Conservation (phyloP, 192 early-diverging fungal genomes). For the Coemansia sp. region DNA sequence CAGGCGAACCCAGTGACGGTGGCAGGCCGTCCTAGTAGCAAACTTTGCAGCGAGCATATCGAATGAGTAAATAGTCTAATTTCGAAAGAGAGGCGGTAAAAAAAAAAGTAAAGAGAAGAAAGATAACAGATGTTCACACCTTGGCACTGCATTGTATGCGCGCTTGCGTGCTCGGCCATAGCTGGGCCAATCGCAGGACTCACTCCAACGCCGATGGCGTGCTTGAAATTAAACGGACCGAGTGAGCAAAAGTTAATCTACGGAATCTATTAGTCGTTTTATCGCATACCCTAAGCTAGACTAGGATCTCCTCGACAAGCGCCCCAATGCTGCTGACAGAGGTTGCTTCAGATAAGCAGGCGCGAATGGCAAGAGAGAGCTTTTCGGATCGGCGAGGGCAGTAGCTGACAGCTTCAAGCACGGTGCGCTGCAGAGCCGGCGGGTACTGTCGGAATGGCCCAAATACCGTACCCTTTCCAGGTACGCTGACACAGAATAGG, state of each 20-base stretch:
- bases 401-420: conserved; percentile 39
- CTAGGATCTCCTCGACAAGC: conserved; percentile 18
- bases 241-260: not conserved
- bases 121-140: not conserved
- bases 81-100: not conserved
- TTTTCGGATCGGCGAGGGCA: conserved; percentile 17
- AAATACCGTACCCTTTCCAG: conserved; percentile 43
- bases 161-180: not conserved
- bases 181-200: conserved; percentile 3
- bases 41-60: conserved; percentile 39
- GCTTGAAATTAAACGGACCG: not conserved
- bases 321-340: conserved; percentile 6
- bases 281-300: not conserved
- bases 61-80: not conserved
- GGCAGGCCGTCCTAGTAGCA: conserved; percentile 16
- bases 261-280: not conserved
- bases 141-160: not conserved
- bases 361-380: conserved; percentile 33
- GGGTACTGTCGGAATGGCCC: conserved; percentile 51
- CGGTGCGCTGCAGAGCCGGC: conserved; percentile 29
- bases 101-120: conserved; percentile 5
- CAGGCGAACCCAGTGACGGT: conserved; percentile 34
- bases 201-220: not conserved
- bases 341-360: conserved; percentile 12
- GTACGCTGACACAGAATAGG: conserved; percentile 51